Percentiles rank a stretch among this genome's conserved stretches.
phyloP scores from a whole-genome alignment of 208 protist species.

The Leishmania martiniquensis region DNA sequence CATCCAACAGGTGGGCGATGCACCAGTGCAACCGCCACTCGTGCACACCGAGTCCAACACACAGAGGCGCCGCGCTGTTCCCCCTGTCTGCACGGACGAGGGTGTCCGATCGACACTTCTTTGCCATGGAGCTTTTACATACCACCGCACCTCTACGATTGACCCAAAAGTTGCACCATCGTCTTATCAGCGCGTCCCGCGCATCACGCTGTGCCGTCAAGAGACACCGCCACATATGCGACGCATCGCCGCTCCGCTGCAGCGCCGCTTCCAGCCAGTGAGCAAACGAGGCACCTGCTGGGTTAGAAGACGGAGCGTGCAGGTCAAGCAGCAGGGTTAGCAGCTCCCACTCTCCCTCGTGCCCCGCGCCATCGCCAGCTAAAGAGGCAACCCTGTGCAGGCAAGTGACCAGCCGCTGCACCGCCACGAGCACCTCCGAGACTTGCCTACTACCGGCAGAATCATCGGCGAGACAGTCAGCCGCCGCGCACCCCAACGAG shows the following conservation, averaged over 20 bases:
- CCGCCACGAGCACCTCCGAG: neutral
- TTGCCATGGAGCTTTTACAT: neutral
- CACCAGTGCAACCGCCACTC: neutral
- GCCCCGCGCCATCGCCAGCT: too few relatives aligned
- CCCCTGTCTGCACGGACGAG: neutral
- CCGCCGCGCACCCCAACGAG: neutral
- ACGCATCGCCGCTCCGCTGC: neutral
- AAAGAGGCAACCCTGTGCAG: neutral
- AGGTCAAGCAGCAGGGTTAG: conserved; percentile 12
- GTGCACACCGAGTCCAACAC: neutral
- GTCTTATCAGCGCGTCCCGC: neutral
- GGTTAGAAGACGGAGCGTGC: neutral
- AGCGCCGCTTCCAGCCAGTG: neutral
- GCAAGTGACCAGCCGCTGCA: neutral
- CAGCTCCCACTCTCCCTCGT: conserved; percentile 17
- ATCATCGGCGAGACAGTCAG: neutral
- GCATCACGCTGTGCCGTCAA: neutral
- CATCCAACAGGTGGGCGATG: neutral
- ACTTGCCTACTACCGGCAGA: neutral
- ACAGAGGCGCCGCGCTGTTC: neutral
- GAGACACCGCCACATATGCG: neutral
- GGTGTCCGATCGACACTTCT: neutral
- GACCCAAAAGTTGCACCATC: neutral
- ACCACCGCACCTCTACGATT: neutral
- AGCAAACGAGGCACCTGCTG: neutral